Evolutionary conservation across 2,329 filamentous ascomycete genomes (phyloP).

Genomic region (Colletotrichum tabaci): DNA sequence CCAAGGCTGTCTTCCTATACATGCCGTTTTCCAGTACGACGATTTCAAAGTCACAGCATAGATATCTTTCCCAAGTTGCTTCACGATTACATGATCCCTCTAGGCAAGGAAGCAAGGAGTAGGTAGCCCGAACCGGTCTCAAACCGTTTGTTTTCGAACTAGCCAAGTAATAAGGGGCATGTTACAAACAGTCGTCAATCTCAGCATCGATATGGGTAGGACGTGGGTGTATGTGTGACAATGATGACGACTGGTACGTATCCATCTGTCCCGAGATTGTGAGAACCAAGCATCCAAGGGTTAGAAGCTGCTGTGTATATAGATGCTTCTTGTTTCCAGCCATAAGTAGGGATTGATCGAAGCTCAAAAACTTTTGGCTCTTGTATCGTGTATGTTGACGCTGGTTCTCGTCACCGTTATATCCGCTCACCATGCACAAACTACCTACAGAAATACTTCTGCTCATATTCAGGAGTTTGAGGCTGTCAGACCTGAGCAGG

Average conservation of each 20-base stretch:
- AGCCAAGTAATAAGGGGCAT: too few species aligned
- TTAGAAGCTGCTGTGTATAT: neutral
- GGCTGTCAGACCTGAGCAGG: neutral
- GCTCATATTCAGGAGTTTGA: neutral
- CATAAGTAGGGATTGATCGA: neutral
- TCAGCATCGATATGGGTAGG: neutral
- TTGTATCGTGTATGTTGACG: neutral
- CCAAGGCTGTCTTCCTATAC: neutral
- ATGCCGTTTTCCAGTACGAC: neutral
- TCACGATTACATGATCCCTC: neutral
- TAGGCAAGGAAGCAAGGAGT: neutral
- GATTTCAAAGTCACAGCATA: neutral
- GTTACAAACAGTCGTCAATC: neutral
- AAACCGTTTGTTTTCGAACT: too few species aligned
- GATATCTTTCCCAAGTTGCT: neutral
- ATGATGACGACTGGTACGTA: neutral
- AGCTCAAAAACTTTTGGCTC: neutral
- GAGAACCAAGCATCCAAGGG: neutral
- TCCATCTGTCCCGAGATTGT: neutral
- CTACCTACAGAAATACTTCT: slow-evolving; percentile 1
- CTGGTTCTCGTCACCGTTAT: neutral
- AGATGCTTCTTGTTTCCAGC: neutral
- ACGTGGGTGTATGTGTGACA: neutral
- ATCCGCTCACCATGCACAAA: neutral
- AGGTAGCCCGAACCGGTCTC: too few species aligned